These are phyloP conservation scores for Circinella minor DNA, from an alignment of 371 early-diverging fungal genomes.

Conservation along the genomic window DNA sequence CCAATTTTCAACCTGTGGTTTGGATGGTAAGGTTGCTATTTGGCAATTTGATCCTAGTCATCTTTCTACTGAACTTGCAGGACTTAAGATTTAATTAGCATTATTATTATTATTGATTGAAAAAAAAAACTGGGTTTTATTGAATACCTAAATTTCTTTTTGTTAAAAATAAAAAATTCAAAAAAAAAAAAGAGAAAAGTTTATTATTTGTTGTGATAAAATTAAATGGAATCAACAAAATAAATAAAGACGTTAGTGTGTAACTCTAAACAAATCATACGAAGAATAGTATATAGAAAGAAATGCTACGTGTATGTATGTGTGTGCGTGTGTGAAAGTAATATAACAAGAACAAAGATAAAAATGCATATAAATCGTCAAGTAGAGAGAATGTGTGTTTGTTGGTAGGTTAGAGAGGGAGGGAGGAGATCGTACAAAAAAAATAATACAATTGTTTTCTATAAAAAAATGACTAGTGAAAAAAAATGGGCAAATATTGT, in stretches of 20 bases:
- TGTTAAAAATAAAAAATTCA: too few species aligned
- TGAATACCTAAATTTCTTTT: too few species aligned
- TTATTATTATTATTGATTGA: too few species aligned
- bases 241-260: neutral
- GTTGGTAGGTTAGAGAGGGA: neutral
- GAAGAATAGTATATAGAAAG: too few species aligned
- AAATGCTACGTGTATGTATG: neutral
- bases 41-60: slow-evolving; percentile 73
- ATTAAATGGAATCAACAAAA: too few species aligned
- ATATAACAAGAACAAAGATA: neutral
- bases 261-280: neutral
- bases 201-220: too few species aligned
- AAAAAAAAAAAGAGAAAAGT: too few species aligned
- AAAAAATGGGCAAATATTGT: neutral
- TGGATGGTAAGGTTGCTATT: slow-evolving; percentile 91
- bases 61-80: slow-evolving; percentile 43
- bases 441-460: neutral
- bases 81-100: slow-evolving; percentile 40
- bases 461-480: neutral
- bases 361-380: neutral
- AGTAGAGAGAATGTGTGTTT: neutral
- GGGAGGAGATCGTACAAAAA: slow-evolving; percentile 7
- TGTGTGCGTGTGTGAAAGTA: neutral
- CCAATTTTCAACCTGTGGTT: slow-evolving; percentile 82
- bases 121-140: too few species aligned